These are phyloP conservation scores for Capronia coronata DNA, from an alignment of 2,329 filamentous ascomycete species.

Conservation along the genomic window DNA sequence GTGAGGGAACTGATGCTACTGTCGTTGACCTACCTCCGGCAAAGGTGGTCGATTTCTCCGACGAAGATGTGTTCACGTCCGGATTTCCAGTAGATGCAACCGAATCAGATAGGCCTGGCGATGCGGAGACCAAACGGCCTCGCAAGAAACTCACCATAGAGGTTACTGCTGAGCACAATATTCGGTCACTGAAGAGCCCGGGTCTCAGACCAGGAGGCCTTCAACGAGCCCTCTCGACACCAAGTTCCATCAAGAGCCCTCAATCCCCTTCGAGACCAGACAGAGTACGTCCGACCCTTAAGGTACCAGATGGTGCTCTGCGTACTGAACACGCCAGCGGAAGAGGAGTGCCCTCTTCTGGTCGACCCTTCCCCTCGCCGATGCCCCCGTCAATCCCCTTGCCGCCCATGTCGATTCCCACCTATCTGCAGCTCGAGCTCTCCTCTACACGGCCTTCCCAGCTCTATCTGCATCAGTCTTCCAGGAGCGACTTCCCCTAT, in stretches of 20 bases:
- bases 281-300: constrained; percentile 15
- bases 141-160: constrained; percentile 25
- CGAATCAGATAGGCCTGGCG: constrained; percentile 29
- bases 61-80: constrained; percentile 15
- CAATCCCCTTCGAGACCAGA: constrained; percentile 17
- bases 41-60: neutral
- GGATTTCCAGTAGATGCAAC: constrained; percentile 24
- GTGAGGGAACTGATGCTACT: neutral
- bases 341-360: constrained; percentile 17
- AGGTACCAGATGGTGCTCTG: constrained; percentile 11
- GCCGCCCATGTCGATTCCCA: constrained; percentile 57
- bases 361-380: constrained; percentile 38
- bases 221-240: constrained; percentile 15
- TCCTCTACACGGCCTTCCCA: constrained; percentile 55
- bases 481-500: constrained; percentile 62
- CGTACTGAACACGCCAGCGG: constrained; percentile 9
- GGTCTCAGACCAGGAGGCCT: constrained; percentile 8
- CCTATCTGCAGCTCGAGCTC: constrained; percentile 60
- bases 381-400: constrained; percentile 52
- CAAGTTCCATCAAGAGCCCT: constrained; percentile 15
- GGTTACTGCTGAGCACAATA: constrained; percentile 3
- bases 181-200: constrained; percentile 7
- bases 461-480: constrained; percentile 56
- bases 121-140: constrained; percentile 11
- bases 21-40: neutral